A percentile compares a stretch with the other conserved stretches of the same genome.
Conservation (phyloP, 306 rosid species). For the Vigna nakashimae region DNA sequence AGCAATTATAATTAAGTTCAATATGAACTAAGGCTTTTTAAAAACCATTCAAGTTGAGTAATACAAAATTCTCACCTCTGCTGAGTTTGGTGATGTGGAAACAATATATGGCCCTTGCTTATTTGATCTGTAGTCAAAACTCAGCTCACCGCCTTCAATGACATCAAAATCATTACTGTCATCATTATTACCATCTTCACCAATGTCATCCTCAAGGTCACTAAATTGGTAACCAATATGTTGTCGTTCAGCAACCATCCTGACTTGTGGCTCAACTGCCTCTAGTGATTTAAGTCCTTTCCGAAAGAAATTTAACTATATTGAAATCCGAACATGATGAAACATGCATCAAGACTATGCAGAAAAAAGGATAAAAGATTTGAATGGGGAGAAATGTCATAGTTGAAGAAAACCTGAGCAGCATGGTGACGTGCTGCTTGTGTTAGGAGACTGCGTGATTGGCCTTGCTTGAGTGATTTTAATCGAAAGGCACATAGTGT, state of each 20-base stretch:
- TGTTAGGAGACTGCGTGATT: slow-evolving; percentile 86
- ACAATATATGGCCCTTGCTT: slow-evolving; percentile 58
- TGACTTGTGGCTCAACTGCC: slow-evolving; percentile 88
- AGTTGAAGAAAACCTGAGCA: slow-evolving; percentile 68
- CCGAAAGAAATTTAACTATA: slow-evolving; percentile 84
- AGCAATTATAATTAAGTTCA: slow-evolving; percentile 21
- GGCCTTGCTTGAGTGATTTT: slow-evolving; percentile 90
- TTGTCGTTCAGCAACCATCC: slow-evolving; percentile 64
- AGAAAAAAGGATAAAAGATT: slow-evolving; percentile 20
- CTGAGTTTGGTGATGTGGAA: slow-evolving; percentile 64
- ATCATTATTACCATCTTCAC: slow-evolving; percentile 50
- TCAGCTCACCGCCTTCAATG: slow-evolving; percentile 67
- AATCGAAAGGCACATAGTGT: slow-evolving; percentile 75
- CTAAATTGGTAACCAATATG: slow-evolving; percentile 85
- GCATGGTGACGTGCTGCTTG: slow-evolving; percentile 96
- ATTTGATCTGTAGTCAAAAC: slow-evolving; percentile 73
- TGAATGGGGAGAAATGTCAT: slow-evolving; percentile 34
- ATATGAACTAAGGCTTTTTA: slow-evolving; percentile 34
- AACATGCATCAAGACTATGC: slow-evolving; percentile 33
- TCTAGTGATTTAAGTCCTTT: slow-evolving; percentile 88
- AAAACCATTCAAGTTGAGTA: slow-evolving; percentile 28
- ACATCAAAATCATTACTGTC: slow-evolving; percentile 51
- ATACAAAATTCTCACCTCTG: slow-evolving; percentile 64
- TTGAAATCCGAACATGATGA: slow-evolving; percentile 37
- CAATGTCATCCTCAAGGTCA: slow-evolving; percentile 75